Conservation (phyloP, 108 stramenopile species). For the Schizochytrium sp. region DNA sequence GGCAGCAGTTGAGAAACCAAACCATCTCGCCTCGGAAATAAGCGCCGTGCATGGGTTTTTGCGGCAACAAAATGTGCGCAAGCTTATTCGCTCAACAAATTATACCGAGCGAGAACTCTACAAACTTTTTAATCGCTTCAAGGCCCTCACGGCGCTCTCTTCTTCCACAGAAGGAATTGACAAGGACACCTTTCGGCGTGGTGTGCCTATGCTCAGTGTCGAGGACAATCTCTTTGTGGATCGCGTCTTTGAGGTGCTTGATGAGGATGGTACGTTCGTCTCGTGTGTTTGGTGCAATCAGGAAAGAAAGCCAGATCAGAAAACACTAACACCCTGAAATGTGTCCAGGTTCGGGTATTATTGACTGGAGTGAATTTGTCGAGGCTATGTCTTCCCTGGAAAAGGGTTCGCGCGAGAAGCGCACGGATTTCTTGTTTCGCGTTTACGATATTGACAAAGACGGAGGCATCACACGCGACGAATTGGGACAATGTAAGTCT, state of each 20-base stretch:
- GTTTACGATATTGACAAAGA: constrained; percentile 23
- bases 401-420: background rate
- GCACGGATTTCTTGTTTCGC: constrained; percentile 12
- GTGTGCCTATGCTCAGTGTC: constrained; percentile 20
- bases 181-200: constrained; percentile 16
- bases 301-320: background rate
- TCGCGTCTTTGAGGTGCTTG: constrained; percentile 18
- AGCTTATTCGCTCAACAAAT: background rate
- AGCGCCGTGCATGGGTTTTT: background rate
- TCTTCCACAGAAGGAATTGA: background rate
- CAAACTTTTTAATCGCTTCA: constrained; percentile 16
- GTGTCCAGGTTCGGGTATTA: constrained; percentile 6
- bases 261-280: background rate
- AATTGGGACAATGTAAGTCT: background rate
- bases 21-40: background rate
- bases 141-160: constrained; percentile 4
- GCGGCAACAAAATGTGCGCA: background rate
- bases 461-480: background rate
- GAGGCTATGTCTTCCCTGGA: constrained; percentile 18
- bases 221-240: constrained; percentile 23
- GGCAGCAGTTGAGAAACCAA: background rate
- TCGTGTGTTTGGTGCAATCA: background rate
- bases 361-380: constrained; percentile 27
- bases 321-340: background rate
- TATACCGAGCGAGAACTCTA: constrained; percentile 13